These are phyloP conservation scores for Colletotrichum salicis DNA, from an alignment of 2,329 filamentous ascomycete genomes.

Conservation along the genomic window DNA sequence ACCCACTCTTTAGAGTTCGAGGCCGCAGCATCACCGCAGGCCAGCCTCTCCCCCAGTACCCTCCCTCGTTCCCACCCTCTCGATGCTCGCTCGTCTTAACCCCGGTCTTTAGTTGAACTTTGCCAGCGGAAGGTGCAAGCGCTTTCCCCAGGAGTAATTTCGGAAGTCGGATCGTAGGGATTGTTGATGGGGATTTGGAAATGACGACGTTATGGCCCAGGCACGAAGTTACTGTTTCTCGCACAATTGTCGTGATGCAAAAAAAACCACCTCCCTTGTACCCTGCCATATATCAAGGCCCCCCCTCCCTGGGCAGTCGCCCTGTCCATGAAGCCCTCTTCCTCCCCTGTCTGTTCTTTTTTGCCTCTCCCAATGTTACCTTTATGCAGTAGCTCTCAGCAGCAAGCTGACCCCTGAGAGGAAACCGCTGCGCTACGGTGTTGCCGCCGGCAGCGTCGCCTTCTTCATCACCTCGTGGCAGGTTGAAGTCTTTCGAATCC, in stretches of 20 bases:
- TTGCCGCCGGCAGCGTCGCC: conserved; percentile 28
- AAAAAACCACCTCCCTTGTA: conserved; percentile 2
- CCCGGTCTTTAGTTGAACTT: conserved; percentile 1
- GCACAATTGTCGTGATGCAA: conserved; percentile 5
- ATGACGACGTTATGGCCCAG: conserved; percentile 23
- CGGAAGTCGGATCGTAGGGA: conserved; percentile 27
- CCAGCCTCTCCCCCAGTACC: conserved; percentile 7
- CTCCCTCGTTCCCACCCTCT: background rate
- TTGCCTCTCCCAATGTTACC: background rate
- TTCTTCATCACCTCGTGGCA: conserved; percentile 27
- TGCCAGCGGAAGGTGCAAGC: conserved; percentile 28
- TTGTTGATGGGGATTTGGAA: conserved; percentile 1
- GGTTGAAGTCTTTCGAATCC: background rate
- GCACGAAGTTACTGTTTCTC: conserved; percentile 1
- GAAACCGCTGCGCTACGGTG: background rate
- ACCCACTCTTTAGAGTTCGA: conserved; percentile 33
- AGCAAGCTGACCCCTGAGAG: conserved; percentile 6
- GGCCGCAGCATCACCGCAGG: conserved; percentile 12
- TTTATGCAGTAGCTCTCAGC: conserved; percentile 16
- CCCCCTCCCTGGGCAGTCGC: background rate
- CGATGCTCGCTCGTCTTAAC: background rate
- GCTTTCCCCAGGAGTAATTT: conserved; percentile 30
- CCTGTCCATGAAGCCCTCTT: background rate
- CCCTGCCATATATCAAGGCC: background rate
- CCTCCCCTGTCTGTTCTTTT: background rate